Evolutionary conservation across 768 basidiomycete genomes (phyloP), one percentile per base, ranked within the genome.

Genomic region (Kwoniella botswanensis): DNA sequence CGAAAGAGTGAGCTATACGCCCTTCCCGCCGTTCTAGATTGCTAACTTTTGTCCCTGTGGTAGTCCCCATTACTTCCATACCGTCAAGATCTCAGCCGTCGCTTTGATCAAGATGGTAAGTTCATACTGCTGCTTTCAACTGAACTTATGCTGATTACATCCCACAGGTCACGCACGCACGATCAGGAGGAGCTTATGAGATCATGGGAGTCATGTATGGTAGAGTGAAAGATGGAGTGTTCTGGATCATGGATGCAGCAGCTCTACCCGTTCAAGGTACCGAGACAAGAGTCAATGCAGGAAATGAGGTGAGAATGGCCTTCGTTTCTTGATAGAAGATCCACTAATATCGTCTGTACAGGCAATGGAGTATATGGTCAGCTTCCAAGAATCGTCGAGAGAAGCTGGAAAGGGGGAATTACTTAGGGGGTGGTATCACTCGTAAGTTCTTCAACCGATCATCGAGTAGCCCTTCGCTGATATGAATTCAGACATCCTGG

Each of bases 161-260:
- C 17, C 5, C 24, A 4, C 53, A 86, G 85, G 85, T 86, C 44
- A 87, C 85, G 43, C 96, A 98, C 83, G 96, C 96, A 42, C 90
- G 96, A 62, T 98, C 96, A 2, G 96, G 96, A 70, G 96, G 97
- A 5, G 91, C 92, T 69, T 93, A 98, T 86, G 96, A 99, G 85
- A 97, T 99, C 81, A 99, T 99, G 96, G 96, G 96, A 11, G 88
- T 98, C 42, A 97, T 99, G 94, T 95, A 97, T 84, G 95, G 95
- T 67, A 96, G 97, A 84, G 91, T 97, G 46, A 76, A 84, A 62
- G 85, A 84, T 62, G 81, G 82, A 35, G 82, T 84, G 3, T 84
- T 87, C 70, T 83, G 85, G 82, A 90, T 99, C 80, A 91, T 97
- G 89, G 97, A 99, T 84, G 94, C 93, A 12, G 98, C 98, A 74